Evolutionary conservation across 2,329 filamentous ascomycete genomes (phyloP).

Genomic region (Botrytis pseudocinerea): DNA sequence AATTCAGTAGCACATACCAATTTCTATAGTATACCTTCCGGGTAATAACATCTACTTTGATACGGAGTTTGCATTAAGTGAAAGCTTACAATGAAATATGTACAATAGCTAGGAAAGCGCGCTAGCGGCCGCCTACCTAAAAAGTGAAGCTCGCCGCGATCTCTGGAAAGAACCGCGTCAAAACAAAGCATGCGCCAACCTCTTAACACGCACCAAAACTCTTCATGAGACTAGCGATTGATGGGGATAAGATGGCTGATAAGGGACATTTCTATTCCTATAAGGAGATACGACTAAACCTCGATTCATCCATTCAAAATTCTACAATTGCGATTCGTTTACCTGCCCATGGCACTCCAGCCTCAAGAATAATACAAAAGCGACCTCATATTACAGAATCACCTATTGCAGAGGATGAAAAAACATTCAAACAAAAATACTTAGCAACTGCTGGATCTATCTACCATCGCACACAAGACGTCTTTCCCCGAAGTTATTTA

Average conservation of each 20-base stretch:
- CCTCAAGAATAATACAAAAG: constrained; percentile 45
- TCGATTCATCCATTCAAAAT: constrained; percentile 69
- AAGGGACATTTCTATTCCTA: constrained; percentile 67
- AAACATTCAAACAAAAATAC: constrained; percentile 68
- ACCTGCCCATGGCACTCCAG: constrained; percentile 50
- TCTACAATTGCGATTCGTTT: constrained; percentile 72
- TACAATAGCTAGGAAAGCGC: constrained; percentile 18
- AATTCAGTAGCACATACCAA: not conserved
- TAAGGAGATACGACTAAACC: constrained; percentile 83
- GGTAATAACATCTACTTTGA: not conserved
- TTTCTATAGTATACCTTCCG: not conserved
- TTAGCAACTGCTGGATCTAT: constrained; percentile 78
- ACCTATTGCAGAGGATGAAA: constrained; percentile 64
- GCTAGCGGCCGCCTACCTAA: constrained; percentile 28
- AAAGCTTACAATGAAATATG: not conserved
- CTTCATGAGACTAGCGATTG: constrained; percentile 32
- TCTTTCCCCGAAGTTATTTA: constrained; percentile 79
- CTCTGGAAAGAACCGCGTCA: constrained; percentile 25
- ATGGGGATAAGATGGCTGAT: constrained; percentile 71
- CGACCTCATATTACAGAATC: constrained; percentile 43
- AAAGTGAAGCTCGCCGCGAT: constrained; percentile 29
- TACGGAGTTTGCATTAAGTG: not conserved
- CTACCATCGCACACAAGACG: constrained; percentile 76
- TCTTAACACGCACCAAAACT: constrained; percentile 24
- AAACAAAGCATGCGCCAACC: constrained; percentile 33